phyloP scores from a whole-genome alignment of 495 filamentous ascomycete species.

The Penicillium ucsense region DNA sequence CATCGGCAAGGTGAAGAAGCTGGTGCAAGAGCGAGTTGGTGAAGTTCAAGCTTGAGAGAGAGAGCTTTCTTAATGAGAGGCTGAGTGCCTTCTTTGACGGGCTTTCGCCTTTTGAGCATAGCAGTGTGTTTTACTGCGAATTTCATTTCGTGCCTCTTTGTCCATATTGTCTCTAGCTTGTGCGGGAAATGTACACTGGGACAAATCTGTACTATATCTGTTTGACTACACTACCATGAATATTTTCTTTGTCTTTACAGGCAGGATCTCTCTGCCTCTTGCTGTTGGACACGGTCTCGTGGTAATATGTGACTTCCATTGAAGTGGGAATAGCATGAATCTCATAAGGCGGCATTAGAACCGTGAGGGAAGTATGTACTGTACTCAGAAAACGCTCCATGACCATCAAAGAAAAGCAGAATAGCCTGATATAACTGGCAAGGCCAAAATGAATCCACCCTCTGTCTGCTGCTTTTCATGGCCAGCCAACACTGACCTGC shows the following conservation, averaged over 20 bases:
- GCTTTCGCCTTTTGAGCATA: too few relatives aligned
- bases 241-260: too few relatives aligned
- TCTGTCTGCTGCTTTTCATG: background rate
- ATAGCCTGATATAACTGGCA: slow-evolving; percentile 7
- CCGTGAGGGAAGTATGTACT: slow-evolving; percentile 10
- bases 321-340: background rate
- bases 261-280: background rate
- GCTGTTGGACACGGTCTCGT: too few relatives aligned
- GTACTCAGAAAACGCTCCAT: background rate
- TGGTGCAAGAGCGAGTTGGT: slow-evolving; percentile 11
- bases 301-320: too few relatives aligned
- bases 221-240: too few relatives aligned
- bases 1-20: slow-evolving; percentile 17
- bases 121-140: background rate
- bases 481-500: background rate
- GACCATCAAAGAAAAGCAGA: slow-evolving; percentile 3
- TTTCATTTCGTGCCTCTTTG: background rate
- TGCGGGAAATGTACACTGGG: slow-evolving; percentile 11
- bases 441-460: background rate
- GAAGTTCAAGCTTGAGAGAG: background rate
- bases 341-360: slow-evolving; percentile 8
- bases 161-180: slow-evolving; percentile 6
- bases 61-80: too few relatives aligned
- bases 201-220: slow-evolving; percentile 15
- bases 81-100: too few relatives aligned